Evolutionary conservation across 75 land plant genomes (phyloP).

Genomic region (Pseudotsuga menziesii): DNA sequence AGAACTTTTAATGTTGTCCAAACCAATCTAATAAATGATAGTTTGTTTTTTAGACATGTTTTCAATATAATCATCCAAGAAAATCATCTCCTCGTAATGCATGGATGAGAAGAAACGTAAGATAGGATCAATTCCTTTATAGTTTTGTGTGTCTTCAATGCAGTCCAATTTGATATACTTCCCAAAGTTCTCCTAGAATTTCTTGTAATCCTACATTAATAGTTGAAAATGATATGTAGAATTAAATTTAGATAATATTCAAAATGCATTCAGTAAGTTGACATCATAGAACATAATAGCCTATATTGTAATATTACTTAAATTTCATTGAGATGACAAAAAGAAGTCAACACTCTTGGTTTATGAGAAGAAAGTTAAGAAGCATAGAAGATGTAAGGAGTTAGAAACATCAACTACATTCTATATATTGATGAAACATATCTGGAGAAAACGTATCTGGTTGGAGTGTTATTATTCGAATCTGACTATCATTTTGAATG

Average conservation of each 20-base stretch:
- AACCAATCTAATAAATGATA: conserved; percentile 87
- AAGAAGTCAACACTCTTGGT: no score
- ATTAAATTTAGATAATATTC: background rate
- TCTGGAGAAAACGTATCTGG: no score
- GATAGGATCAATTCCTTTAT: conserved; percentile 84
- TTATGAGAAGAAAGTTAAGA: no score
- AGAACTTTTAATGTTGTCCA: conserved; percentile 88
- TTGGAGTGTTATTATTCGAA: no score
- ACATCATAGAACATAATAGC: background rate
- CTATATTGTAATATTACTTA: background rate
- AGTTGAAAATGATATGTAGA: background rate
- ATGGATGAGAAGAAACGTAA: conserved; percentile 84
- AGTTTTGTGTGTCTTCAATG: conserved; percentile 90
- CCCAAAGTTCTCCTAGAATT: conserved; percentile 96
- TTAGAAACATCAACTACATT: no score
- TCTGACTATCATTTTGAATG: no score
- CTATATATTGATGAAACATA: no score
- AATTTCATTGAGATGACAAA: background rate
- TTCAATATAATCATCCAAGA: conserved; percentile 81
- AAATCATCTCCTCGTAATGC: conserved; percentile 69
- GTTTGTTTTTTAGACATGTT: conserved; percentile 91
- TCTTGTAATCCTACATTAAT: conserved; percentile 81
- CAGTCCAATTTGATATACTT: conserved; percentile 86
- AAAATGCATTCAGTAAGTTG: background rate
- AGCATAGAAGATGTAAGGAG: background rate